phyloP scores from a whole-genome alignment of 2,329 filamentous ascomycete genomes.

The Colletotrichum kahawae region DNA sequence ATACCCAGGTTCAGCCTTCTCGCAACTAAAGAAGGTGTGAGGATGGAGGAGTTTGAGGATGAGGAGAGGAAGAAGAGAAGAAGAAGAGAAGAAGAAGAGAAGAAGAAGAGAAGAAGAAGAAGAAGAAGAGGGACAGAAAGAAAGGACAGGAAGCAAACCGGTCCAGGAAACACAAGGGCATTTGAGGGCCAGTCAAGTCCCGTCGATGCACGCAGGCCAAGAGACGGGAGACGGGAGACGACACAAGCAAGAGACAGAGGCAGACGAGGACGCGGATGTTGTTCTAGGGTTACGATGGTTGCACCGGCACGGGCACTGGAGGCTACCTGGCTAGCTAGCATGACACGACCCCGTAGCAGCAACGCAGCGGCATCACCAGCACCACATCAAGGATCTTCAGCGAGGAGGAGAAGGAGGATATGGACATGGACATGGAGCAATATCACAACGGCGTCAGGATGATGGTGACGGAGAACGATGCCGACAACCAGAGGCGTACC shows the following conservation, averaged over 20 bases:
- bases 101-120: background rate
- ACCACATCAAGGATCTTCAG: background rate
- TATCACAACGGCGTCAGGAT: too few relatives aligned
- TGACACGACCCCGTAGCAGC: background rate
- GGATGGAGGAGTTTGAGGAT: background rate
- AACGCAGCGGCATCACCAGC: background rate
- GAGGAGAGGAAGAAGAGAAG: background rate
- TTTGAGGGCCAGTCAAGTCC: background rate
- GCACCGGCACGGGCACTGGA: slow-evolving; percentile 7
- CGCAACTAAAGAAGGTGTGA: background rate
- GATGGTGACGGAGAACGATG: background rate
- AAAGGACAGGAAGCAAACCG: background rate
- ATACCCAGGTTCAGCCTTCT: background rate
- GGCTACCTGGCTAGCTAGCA: background rate
- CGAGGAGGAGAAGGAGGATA: too few relatives aligned
- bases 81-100: background rate
- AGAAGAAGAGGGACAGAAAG: background rate
- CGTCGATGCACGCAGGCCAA: background rate
- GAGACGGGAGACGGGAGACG: background rate
- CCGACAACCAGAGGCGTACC: background rate
- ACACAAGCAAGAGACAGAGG: background rate
- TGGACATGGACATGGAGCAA: too few relatives aligned
- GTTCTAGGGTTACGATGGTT: slow-evolving; percentile 3
- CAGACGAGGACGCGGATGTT: background rate
- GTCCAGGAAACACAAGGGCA: background rate